Base-by-base conservation (phyloP, 225 moss, liverwort and hornwort species). In the Pseudisothecium myosuroides region DNA sequence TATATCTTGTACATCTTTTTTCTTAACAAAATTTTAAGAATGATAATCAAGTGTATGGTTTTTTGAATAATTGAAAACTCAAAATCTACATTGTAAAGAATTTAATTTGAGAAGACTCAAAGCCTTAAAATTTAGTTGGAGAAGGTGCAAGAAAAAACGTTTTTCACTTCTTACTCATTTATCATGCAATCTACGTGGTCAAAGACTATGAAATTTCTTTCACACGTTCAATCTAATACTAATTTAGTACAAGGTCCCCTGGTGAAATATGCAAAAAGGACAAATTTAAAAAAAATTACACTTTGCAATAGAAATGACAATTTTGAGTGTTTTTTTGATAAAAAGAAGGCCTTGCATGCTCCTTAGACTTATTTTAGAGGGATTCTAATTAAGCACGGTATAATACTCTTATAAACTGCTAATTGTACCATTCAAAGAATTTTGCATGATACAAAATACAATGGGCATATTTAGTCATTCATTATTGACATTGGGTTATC, bases 281-380 rank as follows among this genome's bases (percentile, higher is more conserved):
- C 1, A n/a, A 37, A 22, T 68, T 21, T 22, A n/a, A 15, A 7
- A 10, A 34, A 34, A 32, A 65, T 32, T 12, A 2, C 12, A n/a
- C n/a, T 23, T 22, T n/a, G 4, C 13, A n/a, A 23, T 12, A 37
- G 7, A 22, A n/a, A n/a, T 68, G 12, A 2, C 12, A 68, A 2
- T n/a, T 68, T n/a, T n/a, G 12, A 68, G 7, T 12, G 0, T 6
- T 12, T 39, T 29, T 69, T 68, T 22, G 2, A 71, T 0, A 1
- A 9, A 43, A 41, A 27, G 1, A 27, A 26, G 14, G 9, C 9
- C 10, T 41, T 15, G 41, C 2, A 2, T 43, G n/a, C n/a, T n/a
- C n/a, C 10, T n/a, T 0, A 43, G 0, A 0, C 9, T 43, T 28
- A 43, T 43, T 27, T 43, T 43, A 28, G 16, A 28, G 2, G 27